These are phyloP conservation scores for Pharus latifolius DNA, from an alignment of 176 grass and related monocot species.

Conservation along the genomic window DNA sequence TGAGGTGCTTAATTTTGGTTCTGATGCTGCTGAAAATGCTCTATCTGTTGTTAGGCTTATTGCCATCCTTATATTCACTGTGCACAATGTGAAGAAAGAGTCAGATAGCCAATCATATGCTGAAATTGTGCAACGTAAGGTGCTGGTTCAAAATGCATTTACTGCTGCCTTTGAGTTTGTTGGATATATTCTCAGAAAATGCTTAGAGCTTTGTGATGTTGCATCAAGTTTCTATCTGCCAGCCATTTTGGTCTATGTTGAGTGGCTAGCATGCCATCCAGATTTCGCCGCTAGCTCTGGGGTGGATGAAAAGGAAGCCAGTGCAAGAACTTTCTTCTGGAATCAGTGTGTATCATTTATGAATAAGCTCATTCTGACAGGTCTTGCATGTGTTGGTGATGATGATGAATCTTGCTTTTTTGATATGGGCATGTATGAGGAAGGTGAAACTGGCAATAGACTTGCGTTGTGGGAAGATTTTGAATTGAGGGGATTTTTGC, in stretches of 20 bases:
- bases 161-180: slow-evolving; percentile 43
- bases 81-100: slow-evolving; percentile 39
- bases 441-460: slow-evolving; percentile 38
- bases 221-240: slow-evolving; percentile 38
- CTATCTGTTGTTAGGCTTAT: slow-evolving; percentile 24
- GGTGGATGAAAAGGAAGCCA: slow-evolving; percentile 36
- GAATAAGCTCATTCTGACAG: slow-evolving; percentile 34
- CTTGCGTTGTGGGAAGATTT: slow-evolving; percentile 50
- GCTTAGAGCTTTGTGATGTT: slow-evolving; percentile 28
- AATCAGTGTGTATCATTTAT: slow-evolving; percentile 34
- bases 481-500: slow-evolving; percentile 52
- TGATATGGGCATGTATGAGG: slow-evolving; percentile 50
- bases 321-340: slow-evolving; percentile 47
- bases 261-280: slow-evolving; percentile 42
- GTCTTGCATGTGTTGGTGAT: slow-evolving; percentile 23
- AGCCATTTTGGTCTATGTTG: slow-evolving; percentile 36
- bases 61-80: slow-evolving; percentile 46
- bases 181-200: slow-evolving; percentile 34
- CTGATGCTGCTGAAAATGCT: slow-evolving; percentile 34
- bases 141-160: slow-evolving; percentile 46
- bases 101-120: slow-evolving; percentile 43
- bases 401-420: slow-evolving; percentile 43
- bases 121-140: slow-evolving; percentile 37
- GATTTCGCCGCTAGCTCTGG: slow-evolving; percentile 31
- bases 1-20: slow-evolving; percentile 43